Conservation (phyloP, 176 grass and related monocot genomes). For the Oryza glumipatula region DNA sequence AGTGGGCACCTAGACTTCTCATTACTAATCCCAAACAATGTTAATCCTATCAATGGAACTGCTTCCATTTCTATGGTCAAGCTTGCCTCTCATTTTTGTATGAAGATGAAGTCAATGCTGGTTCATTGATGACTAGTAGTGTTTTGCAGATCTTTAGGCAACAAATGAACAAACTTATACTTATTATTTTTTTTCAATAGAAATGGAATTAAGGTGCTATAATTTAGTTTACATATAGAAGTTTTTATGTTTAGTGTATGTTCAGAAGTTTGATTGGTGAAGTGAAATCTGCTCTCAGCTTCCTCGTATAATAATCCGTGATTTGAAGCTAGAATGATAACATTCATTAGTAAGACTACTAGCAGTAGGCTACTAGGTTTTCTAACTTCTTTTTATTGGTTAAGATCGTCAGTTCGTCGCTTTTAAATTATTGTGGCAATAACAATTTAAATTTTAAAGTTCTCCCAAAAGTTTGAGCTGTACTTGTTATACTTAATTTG, state of each 20-base stretch:
- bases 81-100: neutral
- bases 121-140: neutral
- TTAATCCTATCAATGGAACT: neutral
- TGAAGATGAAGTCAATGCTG: neutral
- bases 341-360: neutral
- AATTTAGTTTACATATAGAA: conserved; percentile 7
- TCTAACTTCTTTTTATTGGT: neutral
- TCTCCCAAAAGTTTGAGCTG: neutral
- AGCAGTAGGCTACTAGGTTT: conserved; percentile 7
- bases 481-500: conserved; percentile 12
- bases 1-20: neutral
- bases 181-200: neutral
- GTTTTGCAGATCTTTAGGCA: conserved; percentile 6
- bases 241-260: neutral
- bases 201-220: neutral
- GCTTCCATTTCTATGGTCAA: conserved; percentile 24
- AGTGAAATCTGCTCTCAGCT: neutral
- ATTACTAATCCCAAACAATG: neutral
- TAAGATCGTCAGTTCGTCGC: neutral
- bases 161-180: neutral
- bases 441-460: neutral
- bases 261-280: neutral
- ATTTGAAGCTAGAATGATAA: conserved; percentile 7
- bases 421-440: conserved; percentile 1
- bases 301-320: conserved; percentile 18